Conservation (phyloP, 305 asterid genomes). For the Salvia sclarea region DNA sequence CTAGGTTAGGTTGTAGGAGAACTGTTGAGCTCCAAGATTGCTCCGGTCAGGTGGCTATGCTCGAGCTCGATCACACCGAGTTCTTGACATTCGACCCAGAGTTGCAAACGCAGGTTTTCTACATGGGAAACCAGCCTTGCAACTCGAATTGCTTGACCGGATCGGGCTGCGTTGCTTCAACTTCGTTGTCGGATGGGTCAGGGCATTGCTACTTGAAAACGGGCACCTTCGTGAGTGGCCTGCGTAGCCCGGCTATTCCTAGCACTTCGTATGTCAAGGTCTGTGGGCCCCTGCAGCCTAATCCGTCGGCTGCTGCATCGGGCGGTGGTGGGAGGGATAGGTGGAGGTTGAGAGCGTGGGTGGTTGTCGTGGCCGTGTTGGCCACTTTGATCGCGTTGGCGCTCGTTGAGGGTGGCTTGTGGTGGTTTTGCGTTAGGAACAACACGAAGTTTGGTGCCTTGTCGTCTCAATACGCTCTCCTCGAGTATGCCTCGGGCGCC, state of each 20-base stretch:
- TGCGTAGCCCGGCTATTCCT: slow-evolving; percentile 66
- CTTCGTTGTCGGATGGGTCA: slow-evolving; percentile 79
- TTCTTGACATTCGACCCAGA: slow-evolving; percentile 73
- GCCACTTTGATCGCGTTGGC: slow-evolving; percentile 53
- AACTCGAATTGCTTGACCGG: slow-evolving; percentile 55
- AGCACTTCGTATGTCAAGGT: slow-evolving; percentile 78
- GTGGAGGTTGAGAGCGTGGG: slow-evolving; percentile 57
- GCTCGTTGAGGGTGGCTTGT: slow-evolving; percentile 59
- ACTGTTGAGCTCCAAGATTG: slow-evolving; percentile 61
- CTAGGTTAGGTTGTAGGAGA: slow-evolving; percentile 71
- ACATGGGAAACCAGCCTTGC: slow-evolving; percentile 56
- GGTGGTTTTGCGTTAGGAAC: slow-evolving; percentile 72
- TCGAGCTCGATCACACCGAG: slow-evolving; percentile 54
- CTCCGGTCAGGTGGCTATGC: slow-evolving; percentile 52
- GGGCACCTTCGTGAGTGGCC: slow-evolving; percentile 61
- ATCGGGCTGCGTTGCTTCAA: slow-evolving; percentile 55
- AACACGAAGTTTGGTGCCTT: slow-evolving; percentile 57
- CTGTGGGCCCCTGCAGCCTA: slow-evolving; percentile 57
- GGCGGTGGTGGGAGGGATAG: slow-evolving; percentile 27
- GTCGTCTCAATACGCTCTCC: slow-evolving; percentile 68
- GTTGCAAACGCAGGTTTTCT: slow-evolving; percentile 37
- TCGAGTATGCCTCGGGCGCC: slow-evolving; percentile 90
- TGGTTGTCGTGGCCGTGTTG: slow-evolving; percentile 58
- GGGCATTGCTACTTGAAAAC: slow-evolving; percentile 64
- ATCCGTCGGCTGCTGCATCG: slow-evolving; percentile 37